Percentiles rank a stretch among this genome's conserved stretches.
Evolutionary conservation across 805 yeast genomes (phyloP).

Genomic region (Millerozyma acaciae): DNA sequence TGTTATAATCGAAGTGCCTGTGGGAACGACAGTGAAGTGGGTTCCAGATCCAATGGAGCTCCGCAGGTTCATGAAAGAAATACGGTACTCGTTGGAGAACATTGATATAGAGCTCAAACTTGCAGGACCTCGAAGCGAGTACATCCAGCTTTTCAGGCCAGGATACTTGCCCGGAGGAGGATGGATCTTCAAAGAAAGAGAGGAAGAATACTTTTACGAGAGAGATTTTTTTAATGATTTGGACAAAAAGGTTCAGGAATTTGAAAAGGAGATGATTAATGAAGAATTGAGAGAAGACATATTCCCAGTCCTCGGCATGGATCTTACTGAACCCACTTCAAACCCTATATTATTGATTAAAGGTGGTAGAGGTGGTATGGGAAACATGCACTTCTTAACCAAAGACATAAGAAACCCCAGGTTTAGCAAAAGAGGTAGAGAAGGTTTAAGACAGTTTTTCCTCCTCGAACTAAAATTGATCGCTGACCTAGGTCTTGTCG

Average conservation of each 20-base stretch:
- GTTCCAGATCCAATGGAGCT: slow-evolving; percentile 64
- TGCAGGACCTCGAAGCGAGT: slow-evolving; percentile 11
- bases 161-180: slow-evolving; percentile 72
- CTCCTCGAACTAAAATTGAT: slow-evolving; percentile 79
- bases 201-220: slow-evolving; percentile 62
- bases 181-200: slow-evolving; percentile 83
- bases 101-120: slow-evolving; percentile 30
- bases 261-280: slow-evolving; percentile 54
- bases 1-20: slow-evolving; percentile 78
- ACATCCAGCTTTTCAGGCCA: slow-evolving; percentile 56
- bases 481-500: slow-evolving; percentile 93
- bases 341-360: slow-evolving; percentile 65
- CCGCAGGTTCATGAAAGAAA: slow-evolving; percentile 22
- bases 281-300: slow-evolving; percentile 62
- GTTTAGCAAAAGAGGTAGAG: slow-evolving; percentile 78
- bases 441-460: slow-evolving; percentile 61
- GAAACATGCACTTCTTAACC: slow-evolving; percentile 92
- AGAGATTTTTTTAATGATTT: slow-evolving; percentile 65
- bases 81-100: slow-evolving; percentile 15
- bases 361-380: slow-evolving; percentile 95
- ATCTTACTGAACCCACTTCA: slow-evolving; percentile 55
- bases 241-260: slow-evolving; percentile 57
- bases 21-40: slow-evolving; percentile 87
- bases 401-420: slow-evolving; percentile 83
- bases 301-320: slow-evolving; percentile 81